Percentiles rank a stretch among this genome's conserved stretches.
Conservation (phyloP, 768 basidiomycete species). For the Lanmaoa pseudosensibilis region DNA sequence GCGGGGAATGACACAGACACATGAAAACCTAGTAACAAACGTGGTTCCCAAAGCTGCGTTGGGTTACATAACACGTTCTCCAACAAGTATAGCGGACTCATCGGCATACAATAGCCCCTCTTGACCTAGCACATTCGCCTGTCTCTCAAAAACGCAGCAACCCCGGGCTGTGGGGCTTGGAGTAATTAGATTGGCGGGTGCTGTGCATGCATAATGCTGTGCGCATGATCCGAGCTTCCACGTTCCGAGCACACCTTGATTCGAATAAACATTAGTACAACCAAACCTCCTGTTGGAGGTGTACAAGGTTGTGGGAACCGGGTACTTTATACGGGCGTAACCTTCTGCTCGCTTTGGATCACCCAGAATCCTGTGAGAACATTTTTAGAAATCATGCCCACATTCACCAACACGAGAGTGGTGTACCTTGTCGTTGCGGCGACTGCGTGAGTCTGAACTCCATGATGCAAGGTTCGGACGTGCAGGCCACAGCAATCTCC, state of each 20-base stretch:
- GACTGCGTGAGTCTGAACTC: constrained; percentile 19
- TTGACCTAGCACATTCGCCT: background rate
- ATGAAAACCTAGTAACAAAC: background rate
- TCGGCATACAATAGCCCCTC: background rate
- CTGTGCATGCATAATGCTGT: background rate
- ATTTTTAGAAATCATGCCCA: background rate
- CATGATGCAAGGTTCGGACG: constrained; percentile 24
- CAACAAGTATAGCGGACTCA: background rate
- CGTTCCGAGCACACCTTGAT: background rate
- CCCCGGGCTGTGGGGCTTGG: background rate
- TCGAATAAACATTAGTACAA: background rate
- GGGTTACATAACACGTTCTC: too few relatives aligned
- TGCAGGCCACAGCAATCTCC: constrained; percentile 22
- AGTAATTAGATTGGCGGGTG: background rate
- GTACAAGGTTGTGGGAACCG: background rate
- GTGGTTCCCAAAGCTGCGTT: background rate
- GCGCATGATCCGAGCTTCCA: constrained; percentile 1
- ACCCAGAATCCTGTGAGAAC: constrained; percentile 16
- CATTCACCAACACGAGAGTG: background rate
- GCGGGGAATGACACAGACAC: background rate
- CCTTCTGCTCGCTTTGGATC: constrained; percentile 18
- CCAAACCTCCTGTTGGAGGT: background rate
- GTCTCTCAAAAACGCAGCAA: background rate
- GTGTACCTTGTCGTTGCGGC: constrained; percentile 23
- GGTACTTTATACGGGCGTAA: background rate